Evolutionary conservation across 768 basidiomycete genomes (phyloP).

Genomic region (Pleurotus tuoliensis): DNA sequence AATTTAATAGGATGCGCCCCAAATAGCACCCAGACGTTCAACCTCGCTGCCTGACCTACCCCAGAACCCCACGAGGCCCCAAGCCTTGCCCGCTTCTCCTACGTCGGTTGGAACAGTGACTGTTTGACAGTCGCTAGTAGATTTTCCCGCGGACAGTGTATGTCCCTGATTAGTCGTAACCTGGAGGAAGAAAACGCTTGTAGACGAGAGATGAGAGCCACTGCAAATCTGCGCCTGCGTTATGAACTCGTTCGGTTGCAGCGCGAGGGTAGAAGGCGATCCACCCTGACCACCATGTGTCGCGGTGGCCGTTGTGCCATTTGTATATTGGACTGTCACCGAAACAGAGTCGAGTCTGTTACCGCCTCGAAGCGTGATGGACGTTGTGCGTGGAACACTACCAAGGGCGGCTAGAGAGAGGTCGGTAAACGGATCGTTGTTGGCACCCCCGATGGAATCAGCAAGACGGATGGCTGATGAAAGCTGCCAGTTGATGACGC

Average conservation of each 20-base stretch:
- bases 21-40: slow-evolving; percentile 21
- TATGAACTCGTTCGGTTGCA: slow-evolving; percentile 22
- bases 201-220: slow-evolving; percentile 20
- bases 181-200: slow-evolving; percentile 27
- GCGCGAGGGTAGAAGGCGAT: slow-evolving; percentile 20
- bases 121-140: slow-evolving; percentile 23
- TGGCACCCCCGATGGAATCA: slow-evolving; percentile 29
- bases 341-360: slow-evolving; percentile 29
- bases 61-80: slow-evolving; percentile 30
- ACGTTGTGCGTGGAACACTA: slow-evolving; percentile 20
- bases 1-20: slow-evolving; percentile 26
- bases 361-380: slow-evolving; percentile 27
- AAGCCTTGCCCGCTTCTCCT: slow-evolving; percentile 18
- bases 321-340: slow-evolving; percentile 18
- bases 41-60: slow-evolving; percentile 26
- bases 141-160: slow-evolving; percentile 22
- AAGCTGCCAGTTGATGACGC: slow-evolving; percentile 25
- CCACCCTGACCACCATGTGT: slow-evolving; percentile 33
- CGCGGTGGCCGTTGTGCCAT: slow-evolving; percentile 14
- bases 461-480: slow-evolving; percentile 26
- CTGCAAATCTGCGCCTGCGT: slow-evolving; percentile 21
- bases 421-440: slow-evolving; percentile 29
- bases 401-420: slow-evolving; percentile 17
- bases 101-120: slow-evolving; percentile 24
- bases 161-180: slow-evolving; percentile 27